phyloP scores from a whole-genome alignment of 352 stramenopile species.

The Pythium biforme region DNA sequence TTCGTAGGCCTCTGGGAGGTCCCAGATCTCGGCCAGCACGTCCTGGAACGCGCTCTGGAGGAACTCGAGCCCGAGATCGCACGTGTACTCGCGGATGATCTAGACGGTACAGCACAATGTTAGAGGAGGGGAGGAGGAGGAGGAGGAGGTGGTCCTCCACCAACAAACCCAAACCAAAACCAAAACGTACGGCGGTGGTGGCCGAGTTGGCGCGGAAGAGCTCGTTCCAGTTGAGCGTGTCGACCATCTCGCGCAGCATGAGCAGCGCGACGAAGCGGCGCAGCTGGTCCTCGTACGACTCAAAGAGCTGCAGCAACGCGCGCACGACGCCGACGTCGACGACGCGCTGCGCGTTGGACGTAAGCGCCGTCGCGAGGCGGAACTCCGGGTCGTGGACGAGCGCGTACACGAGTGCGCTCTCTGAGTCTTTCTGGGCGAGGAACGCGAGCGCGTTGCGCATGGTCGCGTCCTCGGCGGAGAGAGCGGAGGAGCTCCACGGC shows the following conservation, averaged over 20 bases:
- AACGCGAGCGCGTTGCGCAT: conserved; percentile 66
- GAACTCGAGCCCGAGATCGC: conserved; percentile 65
- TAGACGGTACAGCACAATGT: not conserved
- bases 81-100: conserved; percentile 79
- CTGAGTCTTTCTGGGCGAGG: conserved; percentile 61
- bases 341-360: conserved; percentile 27
- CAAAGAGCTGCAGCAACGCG: conserved; percentile 72
- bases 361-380: conserved; percentile 61
- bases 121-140: not conserved
- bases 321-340: conserved; percentile 59
- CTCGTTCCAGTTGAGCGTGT: conserved; percentile 81
- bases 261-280: conserved; percentile 62
- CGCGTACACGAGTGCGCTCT: conserved; percentile 69
- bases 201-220: conserved; percentile 80
- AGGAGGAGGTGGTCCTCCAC: not conserved
- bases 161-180: no score
- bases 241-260: conserved; percentile 78
- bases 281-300: conserved; percentile 70
- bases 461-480: conserved; percentile 35
- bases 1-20: conserved; percentile 47
- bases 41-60: conserved; percentile 54
- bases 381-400: conserved; percentile 80
- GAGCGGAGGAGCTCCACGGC: not conserved
- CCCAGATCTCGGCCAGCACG: conserved; percentile 52
- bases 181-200: conserved; percentile 43